A percentile compares a stretch with the other conserved stretches of the same genome.
Conservation (phyloP, 768 basidiomycete genomes). For the Naganishia vaughanmartiniae region DNA sequence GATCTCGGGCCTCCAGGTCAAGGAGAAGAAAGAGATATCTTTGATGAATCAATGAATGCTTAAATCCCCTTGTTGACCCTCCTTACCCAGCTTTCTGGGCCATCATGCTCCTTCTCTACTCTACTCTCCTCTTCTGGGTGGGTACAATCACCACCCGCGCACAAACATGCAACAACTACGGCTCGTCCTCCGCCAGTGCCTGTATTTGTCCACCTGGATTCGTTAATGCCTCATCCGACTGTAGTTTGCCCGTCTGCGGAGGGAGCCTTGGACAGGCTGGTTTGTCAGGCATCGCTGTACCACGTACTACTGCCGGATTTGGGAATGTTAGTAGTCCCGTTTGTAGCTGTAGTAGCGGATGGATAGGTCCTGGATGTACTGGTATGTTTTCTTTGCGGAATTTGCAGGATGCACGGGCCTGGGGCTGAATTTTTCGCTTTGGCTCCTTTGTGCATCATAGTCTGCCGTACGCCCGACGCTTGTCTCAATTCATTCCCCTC, state of each 20-base stretch:
- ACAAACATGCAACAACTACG: conserved; percentile 26
- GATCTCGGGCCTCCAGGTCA: no score
- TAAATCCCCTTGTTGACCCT: background rate
- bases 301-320: conserved; percentile 54
- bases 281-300: conserved; percentile 59
- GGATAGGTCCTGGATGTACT: conserved; percentile 61
- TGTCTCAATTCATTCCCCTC: conserved; percentile 67
- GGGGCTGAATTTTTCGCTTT: no score
- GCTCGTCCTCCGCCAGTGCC: background rate
- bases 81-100: background rate
- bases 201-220: conserved; percentile 61
- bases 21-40: no score
- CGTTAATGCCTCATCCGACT: conserved; percentile 45
- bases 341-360: conserved; percentile 71
- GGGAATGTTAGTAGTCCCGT: conserved; percentile 66
- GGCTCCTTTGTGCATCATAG: conserved; percentile 45
- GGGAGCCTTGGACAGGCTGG: conserved; percentile 66
- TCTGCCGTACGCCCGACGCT: conserved; percentile 66
- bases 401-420: background rate
- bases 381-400: conserved; percentile 36
- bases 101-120: background rate
- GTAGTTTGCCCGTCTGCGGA: conserved; percentile 70
- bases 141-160: conserved; percentile 1
- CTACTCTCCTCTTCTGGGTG: conserved; percentile 21
- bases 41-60: no score